A percentile compares a stretch with the other conserved stretches of the same genome.
phyloP scores from a whole-genome alignment of 768 basidiomycete genomes.

The Kwoniella europaea region DNA sequence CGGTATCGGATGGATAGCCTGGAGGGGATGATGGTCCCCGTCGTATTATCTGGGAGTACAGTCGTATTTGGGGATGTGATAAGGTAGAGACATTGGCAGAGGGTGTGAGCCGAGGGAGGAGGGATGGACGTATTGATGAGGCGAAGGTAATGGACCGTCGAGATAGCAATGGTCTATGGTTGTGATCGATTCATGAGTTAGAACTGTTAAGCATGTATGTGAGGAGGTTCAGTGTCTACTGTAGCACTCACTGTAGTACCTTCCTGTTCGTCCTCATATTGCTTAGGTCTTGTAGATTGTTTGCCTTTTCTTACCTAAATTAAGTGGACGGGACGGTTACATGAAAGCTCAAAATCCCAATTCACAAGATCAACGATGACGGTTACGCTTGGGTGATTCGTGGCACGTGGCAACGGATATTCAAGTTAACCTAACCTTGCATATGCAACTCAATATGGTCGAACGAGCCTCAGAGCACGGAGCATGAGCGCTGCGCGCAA shows the following conservation, averaged over 20 bases:
- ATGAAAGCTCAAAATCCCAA: too few relatives aligned
- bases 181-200: not conserved
- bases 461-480: too few relatives aligned
- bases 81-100: not conserved
- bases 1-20: constrained; percentile 19
- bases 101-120: not conserved
- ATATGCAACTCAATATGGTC: too few relatives aligned
- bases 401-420: too few relatives aligned
- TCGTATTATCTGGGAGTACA: constrained; percentile 8
- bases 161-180: not conserved
- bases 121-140: not conserved
- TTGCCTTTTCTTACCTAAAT: too few relatives aligned
- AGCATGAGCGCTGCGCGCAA: too few relatives aligned
- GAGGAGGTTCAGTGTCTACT: not conserved
- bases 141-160: not conserved
- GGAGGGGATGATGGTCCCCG: constrained; percentile 14
- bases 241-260: not conserved
- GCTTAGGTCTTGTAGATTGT: not conserved
- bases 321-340: too few relatives aligned
- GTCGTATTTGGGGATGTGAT: not conserved
- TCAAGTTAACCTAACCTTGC: too few relatives aligned
- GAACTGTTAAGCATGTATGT: not conserved
- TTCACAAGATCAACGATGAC: too few relatives aligned
- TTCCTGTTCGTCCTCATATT: not conserved
- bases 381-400: too few relatives aligned